Percentiles rank a stretch among this genome's conserved stretches.
Conservation (phyloP, 192 early-diverging fungal species). For the Coemansia sp. region DNA sequence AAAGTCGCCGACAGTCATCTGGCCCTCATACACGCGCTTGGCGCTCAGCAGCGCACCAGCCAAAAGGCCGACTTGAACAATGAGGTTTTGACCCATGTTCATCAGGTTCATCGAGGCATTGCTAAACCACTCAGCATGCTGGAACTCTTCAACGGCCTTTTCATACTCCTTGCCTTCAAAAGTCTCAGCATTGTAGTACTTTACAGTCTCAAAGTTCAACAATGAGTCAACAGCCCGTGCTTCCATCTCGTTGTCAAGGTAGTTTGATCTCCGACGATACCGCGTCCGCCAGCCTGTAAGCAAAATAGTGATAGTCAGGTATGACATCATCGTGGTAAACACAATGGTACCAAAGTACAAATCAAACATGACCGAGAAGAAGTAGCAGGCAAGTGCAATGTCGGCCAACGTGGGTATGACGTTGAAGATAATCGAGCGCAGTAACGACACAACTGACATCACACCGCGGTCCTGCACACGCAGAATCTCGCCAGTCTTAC, state of each 20-base stretch:
- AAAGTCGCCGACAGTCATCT: slow-evolving; percentile 79
- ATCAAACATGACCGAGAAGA: slow-evolving; percentile 66
- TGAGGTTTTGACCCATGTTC: slow-evolving; percentile 82
- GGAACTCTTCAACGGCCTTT: slow-evolving; percentile 73
- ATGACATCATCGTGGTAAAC: slow-evolving; percentile 82
- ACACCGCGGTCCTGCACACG: slow-evolving; percentile 72
- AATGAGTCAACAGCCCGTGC: slow-evolving; percentile 89
- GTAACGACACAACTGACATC: slow-evolving; percentile 66
- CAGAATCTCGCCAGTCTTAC: slow-evolving; percentile 94
- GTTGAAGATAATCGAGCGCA: slow-evolving; percentile 86
- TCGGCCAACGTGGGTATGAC: slow-evolving; percentile 87
- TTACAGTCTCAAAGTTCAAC: slow-evolving; percentile 98
- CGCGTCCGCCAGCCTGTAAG: slow-evolving; percentile 88
- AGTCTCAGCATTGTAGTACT: slow-evolving; percentile 90
- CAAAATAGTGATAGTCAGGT: slow-evolving; percentile 75
- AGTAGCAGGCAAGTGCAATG: slow-evolving; percentile 78
- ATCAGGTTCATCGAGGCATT: slow-evolving; percentile 73
- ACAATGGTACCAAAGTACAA: slow-evolving; percentile 81
- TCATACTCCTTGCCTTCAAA: slow-evolving; percentile 83
- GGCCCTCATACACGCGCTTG: slow-evolving; percentile 71
- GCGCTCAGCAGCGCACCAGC: slow-evolving; percentile 81
- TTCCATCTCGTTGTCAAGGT: slow-evolving; percentile 82
- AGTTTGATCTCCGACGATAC: slow-evolving; percentile 79
- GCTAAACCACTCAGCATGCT: slow-evolving; percentile 83
- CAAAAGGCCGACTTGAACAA: slow-evolving; percentile 83